Evolutionary conservation across 495 filamentous ascomycete species (phyloP).

Genomic region (Tuber borchii): DNA sequence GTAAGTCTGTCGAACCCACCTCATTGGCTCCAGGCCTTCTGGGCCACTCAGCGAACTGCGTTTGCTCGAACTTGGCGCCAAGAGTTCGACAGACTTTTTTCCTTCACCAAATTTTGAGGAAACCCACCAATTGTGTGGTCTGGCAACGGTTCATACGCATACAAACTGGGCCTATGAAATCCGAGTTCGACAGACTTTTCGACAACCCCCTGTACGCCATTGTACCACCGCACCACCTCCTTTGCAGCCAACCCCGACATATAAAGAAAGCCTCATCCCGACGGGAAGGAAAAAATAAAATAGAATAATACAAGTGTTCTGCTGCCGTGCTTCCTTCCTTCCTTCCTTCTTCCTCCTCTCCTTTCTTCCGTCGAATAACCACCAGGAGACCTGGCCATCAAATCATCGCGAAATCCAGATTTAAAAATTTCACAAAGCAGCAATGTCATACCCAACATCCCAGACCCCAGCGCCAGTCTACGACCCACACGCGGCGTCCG

Average conservation of each 20-base stretch:
- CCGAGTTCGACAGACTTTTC: too few species aligned
- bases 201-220: too few species aligned
- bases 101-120: too few species aligned
- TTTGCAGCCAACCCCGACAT: background rate
- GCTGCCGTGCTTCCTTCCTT: background rate
- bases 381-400: background rate
- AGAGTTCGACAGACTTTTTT: too few species aligned
- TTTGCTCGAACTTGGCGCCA: too few species aligned
- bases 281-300: background rate
- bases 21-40: too few species aligned
- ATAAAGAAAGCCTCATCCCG: slow-evolving; percentile 2
- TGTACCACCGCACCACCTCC: background rate
- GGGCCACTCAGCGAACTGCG: too few species aligned
- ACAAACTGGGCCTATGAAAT: too few species aligned
- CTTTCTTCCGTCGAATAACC: background rate
- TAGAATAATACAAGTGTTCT: background rate
- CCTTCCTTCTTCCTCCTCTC: background rate
- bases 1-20: too few species aligned
- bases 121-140: too few species aligned
- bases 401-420: background rate
- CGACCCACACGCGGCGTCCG: background rate
- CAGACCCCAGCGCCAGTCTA: background rate
- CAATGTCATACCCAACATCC: background rate
- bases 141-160: too few species aligned
- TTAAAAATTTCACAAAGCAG: background rate